Evolutionary conservation across 2,329 filamentous ascomycete genomes (phyloP).

Genomic region (Penicillium decumbens): DNA sequence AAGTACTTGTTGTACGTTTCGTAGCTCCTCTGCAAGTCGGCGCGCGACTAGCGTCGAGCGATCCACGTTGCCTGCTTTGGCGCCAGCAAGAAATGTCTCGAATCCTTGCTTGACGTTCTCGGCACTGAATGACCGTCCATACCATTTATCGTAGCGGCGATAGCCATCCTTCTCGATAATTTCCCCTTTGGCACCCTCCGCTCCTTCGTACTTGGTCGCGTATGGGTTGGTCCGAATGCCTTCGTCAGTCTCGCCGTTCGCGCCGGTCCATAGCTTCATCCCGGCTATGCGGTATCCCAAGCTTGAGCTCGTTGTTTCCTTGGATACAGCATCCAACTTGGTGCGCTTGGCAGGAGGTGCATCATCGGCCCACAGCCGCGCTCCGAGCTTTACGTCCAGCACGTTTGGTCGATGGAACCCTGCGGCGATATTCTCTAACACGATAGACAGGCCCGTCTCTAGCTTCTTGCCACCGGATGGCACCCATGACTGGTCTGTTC

Average conservation of each 20-base stretch:
- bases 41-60: slow-evolving; percentile 43
- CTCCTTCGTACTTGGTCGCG: slow-evolving; percentile 42
- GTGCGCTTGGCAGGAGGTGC: slow-evolving; percentile 55
- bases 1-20: slow-evolving; percentile 45
- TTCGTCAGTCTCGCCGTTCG: slow-evolving; percentile 30
- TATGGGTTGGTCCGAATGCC: slow-evolving; percentile 33
- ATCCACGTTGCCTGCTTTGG: slow-evolving; percentile 39
- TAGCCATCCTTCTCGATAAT: slow-evolving; percentile 50
- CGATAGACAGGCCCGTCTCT: slow-evolving; percentile 71
- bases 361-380: slow-evolving; percentile 75
- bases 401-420: slow-evolving; percentile 85
- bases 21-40: slow-evolving; percentile 42
- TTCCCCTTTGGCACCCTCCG: slow-evolving; percentile 43
- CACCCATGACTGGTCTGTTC: slow-evolving; percentile 36
- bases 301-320: slow-evolving; percentile 55
- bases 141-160: slow-evolving; percentile 61
- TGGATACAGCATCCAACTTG: slow-evolving; percentile 56
- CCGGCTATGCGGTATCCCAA: slow-evolving; percentile 62
- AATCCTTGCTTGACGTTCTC: slow-evolving; percentile 57
- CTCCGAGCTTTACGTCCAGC: slow-evolving; percentile 86
- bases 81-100: slow-evolving; percentile 51
- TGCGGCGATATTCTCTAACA: slow-evolving; percentile 75
- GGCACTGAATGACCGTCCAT: slow-evolving; percentile 56
- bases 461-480: slow-evolving; percentile 60
- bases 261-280: slow-evolving; percentile 56